Conservation (phyloP, 768 basidiomycete genomes). For the Leccinum subgranulosum region DNA sequence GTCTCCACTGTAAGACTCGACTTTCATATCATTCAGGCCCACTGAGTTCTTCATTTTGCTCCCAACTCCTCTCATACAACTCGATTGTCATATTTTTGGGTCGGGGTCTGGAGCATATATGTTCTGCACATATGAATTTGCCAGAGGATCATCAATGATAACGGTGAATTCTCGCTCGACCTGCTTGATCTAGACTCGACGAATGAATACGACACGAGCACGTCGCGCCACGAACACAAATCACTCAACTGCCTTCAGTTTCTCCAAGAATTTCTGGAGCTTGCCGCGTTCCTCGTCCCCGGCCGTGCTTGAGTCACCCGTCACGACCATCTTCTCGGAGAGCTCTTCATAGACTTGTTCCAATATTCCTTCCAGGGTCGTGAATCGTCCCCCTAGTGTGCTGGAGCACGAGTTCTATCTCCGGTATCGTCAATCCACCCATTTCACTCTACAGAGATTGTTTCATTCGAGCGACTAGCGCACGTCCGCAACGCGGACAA, state of each 20-base stretch:
- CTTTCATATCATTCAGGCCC: conserved; percentile 87
- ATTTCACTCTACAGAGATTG: conserved; percentile 78
- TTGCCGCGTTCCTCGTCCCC: conserved; percentile 44
- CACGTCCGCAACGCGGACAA: too few relatives aligned
- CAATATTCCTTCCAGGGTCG: conserved; percentile 93
- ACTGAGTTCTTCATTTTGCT: conserved; percentile 96
- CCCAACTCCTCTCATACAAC: conserved; percentile 77
- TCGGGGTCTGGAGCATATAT: conserved; percentile 97
- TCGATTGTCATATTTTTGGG: conserved; percentile 87
- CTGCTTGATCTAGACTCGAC: conserved; percentile 58
- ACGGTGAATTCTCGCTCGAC: conserved; percentile 83
- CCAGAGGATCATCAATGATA: conserved; percentile 92
- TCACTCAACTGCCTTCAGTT: conserved; percentile 64
- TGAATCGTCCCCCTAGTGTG: conserved; percentile 96
- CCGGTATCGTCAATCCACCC: conserved; percentile 84
- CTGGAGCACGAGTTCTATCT: conserved; percentile 89
- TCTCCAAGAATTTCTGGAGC: conserved; percentile 75
- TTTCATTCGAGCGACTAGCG: too few relatives aligned
- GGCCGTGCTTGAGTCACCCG: conserved; percentile 57
- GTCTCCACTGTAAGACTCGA: conserved; percentile 43
- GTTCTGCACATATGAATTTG: conserved; percentile 95
- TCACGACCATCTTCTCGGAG: conserved; percentile 77
- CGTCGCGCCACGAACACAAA: background rate
- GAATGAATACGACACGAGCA: background rate
- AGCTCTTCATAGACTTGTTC: conserved; percentile 95